phyloP scores from a whole-genome alignment of 371 early-diverging fungal genomes.

The Dichotomocladium elegans region DNA sequence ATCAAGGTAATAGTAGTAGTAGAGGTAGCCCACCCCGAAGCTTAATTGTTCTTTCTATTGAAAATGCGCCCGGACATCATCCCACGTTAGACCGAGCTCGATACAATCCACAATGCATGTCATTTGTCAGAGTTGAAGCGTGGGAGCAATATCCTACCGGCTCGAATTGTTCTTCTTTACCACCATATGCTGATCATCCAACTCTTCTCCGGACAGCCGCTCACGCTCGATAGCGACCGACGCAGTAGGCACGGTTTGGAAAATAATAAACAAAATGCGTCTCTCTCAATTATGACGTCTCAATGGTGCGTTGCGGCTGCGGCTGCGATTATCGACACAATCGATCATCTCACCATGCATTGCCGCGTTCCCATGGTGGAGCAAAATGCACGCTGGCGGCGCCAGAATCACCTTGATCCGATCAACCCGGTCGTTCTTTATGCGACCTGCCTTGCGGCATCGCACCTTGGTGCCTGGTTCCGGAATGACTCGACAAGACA shows the following conservation, averaged over 20 bases:
- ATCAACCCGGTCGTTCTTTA: constrained; percentile 4
- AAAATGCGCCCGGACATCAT: no score
- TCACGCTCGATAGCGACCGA: background rate
- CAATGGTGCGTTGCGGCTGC: constrained; percentile 11
- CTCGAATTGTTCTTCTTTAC: background rate
- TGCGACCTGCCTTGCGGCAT: constrained; percentile 7
- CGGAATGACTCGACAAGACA: no score
- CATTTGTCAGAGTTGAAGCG: no score
- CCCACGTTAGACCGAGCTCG: no score
- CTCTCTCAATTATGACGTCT: background rate
- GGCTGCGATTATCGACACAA: constrained; percentile 10
- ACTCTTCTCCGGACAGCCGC: background rate
- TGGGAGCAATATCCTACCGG: no score
- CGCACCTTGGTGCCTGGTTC: no score
- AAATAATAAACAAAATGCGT: no score
- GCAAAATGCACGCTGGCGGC: background rate
- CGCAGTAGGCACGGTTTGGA: no score
- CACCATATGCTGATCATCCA: background rate
- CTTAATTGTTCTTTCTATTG: no score
- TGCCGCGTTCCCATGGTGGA: background rate
- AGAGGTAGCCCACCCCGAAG: no score
- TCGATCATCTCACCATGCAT: constrained; percentile 8
- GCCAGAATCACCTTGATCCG: background rate
- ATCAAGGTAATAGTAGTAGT: no score
- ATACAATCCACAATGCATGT: no score